These are phyloP conservation scores for Acanthamoeba culbertsoni DNA, from an alignment of 208 protist genomes.

Conservation along the genomic window DNA sequence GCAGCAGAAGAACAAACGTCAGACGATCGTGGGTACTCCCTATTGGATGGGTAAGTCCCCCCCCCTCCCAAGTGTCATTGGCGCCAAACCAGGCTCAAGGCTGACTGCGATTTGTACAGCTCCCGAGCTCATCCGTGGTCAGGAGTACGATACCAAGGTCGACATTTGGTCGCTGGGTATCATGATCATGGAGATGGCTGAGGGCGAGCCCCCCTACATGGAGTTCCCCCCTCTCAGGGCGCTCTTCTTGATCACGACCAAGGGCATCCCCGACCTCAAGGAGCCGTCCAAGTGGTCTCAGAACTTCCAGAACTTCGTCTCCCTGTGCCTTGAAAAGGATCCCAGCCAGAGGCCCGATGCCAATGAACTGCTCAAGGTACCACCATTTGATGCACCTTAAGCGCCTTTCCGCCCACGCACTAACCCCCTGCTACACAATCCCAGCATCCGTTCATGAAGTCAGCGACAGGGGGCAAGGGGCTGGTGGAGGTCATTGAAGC, in stretches of 20 bases:
- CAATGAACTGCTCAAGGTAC: background rate
- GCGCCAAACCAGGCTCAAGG: no score
- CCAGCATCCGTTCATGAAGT: slow-evolving; percentile 35
- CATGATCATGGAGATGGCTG: slow-evolving; percentile 65
- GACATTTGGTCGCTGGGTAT: slow-evolving; percentile 71
- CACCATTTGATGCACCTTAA: background rate
- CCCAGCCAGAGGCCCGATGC: slow-evolving; percentile 27
- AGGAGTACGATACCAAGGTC: slow-evolving; percentile 64
- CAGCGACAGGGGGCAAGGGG: background rate
- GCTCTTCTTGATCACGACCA: slow-evolving; percentile 77
- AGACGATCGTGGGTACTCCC: slow-evolving; percentile 84
- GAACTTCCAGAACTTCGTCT: slow-evolving; percentile 23
- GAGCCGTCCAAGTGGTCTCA: slow-evolving; percentile 48
- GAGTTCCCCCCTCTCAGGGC: slow-evolving; percentile 73
- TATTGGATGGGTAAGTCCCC: slow-evolving; percentile 72
- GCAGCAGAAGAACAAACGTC: slow-evolving; percentile 74
- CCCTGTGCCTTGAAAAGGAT: background rate
- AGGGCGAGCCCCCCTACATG: slow-evolving; percentile 71
- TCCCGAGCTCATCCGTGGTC: slow-evolving; percentile 75
- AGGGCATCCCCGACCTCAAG: slow-evolving; percentile 77
- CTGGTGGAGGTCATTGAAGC: background rate
- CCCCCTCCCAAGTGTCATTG: no score
- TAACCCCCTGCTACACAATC: background rate
- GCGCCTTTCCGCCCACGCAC: background rate
- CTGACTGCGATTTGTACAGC: background rate